Conservation (phyloP, 345 rosid species). For the Orychophragmus violaceus region DNA sequence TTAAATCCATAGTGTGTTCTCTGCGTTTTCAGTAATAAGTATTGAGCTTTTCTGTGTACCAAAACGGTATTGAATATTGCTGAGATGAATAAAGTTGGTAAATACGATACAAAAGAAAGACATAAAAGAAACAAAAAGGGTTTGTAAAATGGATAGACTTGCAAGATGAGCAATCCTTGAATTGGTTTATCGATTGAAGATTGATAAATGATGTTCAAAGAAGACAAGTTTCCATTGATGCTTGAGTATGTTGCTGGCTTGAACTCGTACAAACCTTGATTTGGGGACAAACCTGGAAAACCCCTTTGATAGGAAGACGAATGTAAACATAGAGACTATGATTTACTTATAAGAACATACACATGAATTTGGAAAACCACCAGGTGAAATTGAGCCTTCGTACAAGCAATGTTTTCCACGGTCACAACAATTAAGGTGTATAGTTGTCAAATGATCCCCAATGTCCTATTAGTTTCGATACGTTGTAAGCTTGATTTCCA, state of each 20-base stretch:
- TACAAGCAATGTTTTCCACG: conserved; percentile 75
- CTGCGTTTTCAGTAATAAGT: background rate
- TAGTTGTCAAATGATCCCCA: conserved; percentile 72
- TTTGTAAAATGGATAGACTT: conserved; percentile 36
- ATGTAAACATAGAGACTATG: background rate
- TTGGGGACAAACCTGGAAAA: conserved; percentile 86
- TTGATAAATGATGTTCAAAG: conserved; percentile 44
- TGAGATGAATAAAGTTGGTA: too few relatives aligned
- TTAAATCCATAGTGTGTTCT: too few relatives aligned
- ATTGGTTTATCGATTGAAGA: conserved; percentile 56
- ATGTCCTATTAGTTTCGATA: conserved; percentile 35
- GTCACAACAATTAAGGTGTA: too few relatives aligned
- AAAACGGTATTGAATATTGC: background rate
- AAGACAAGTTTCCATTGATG: conserved; percentile 39
- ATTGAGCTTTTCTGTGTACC: conserved; percentile 15
- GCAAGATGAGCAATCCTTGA: conserved; percentile 68
- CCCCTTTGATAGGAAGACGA: too few relatives aligned
- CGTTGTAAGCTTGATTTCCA: background rate
- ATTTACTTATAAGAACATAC: conserved; percentile 26
- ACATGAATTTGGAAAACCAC: too few relatives aligned
- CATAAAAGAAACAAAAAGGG: too few relatives aligned
- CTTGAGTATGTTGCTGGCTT: conserved; percentile 56
- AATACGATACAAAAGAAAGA: too few relatives aligned
- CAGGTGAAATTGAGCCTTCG: conserved; percentile 73
- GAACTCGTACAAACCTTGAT: conserved; percentile 68